A percentile compares a stretch with the other conserved stretches of the same genome.
Evolutionary conservation across 768 basidiomycete species (phyloP).

Genomic region (Kwoniella pini): DNA sequence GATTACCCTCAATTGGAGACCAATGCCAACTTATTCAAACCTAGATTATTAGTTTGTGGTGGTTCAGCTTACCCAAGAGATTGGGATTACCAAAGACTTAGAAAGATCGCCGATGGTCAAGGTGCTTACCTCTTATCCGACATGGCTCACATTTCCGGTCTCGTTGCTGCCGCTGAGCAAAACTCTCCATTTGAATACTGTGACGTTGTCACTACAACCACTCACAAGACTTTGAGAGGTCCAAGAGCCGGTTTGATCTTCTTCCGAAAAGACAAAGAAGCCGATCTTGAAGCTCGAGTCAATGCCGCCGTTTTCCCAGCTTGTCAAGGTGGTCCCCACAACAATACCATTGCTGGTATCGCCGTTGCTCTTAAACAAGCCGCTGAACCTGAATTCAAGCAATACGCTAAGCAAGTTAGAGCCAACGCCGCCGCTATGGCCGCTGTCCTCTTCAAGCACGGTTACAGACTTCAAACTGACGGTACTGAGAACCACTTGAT

Average conservation of each 20-base stretch:
- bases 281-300: slow-evolving; percentile 92
- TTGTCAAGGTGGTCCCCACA: slow-evolving; percentile 99
- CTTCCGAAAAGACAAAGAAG: slow-evolving; percentile 89
- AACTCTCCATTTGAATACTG: slow-evolving; percentile 92
- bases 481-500: slow-evolving; percentile 98
- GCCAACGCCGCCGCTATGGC: slow-evolving; percentile 80
- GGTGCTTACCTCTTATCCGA: slow-evolving; percentile 93
- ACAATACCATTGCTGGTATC: slow-evolving; percentile 95
- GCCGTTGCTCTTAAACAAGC: slow-evolving; percentile 92
- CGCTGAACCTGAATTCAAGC: slow-evolving; percentile 81
- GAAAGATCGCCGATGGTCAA: slow-evolving; percentile 77
- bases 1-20: slow-evolving; percentile 78
- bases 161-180: slow-evolving; percentile 88
- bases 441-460: slow-evolving; percentile 67
- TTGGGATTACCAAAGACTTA: slow-evolving; percentile 88
- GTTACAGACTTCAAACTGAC: slow-evolving; percentile 94
- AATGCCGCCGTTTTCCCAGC: slow-evolving; percentile 99
- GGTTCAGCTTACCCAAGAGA: slow-evolving; percentile 98
- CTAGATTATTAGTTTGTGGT: slow-evolving; percentile 91
- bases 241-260: slow-evolving; percentile 97
- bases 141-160: slow-evolving; percentile 95
- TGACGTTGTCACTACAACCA: slow-evolving; percentile 97
- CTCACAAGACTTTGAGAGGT: slow-evolving; percentile 99
- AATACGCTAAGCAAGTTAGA: slow-evolving; percentile 93
- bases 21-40: slow-evolving; percentile 94